Conservation (phyloP, 345 rosid genomes). For the Litchi chinensis region DNA sequence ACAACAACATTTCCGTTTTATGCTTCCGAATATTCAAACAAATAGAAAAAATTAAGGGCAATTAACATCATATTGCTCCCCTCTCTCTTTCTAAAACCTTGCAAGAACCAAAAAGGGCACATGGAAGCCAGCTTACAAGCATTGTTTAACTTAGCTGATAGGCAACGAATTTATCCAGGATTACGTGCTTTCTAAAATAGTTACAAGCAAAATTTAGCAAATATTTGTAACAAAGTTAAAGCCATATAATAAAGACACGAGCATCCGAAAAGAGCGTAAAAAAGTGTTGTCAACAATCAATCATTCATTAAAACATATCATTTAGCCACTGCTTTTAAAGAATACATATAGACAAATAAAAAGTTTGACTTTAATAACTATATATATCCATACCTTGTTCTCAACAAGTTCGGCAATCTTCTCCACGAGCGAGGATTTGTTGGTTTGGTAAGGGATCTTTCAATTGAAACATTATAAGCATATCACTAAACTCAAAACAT, state of each 20-base stretch:
- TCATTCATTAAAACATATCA: neutral
- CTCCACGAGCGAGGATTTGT: slow-evolving; percentile 88
- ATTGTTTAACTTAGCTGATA: neutral
- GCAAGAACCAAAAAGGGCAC: neutral
- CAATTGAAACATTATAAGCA: slow-evolving; percentile 26
- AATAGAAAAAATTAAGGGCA: neutral
- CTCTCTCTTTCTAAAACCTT: neutral
- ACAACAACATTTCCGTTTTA: neutral
- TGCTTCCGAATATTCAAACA: neutral
- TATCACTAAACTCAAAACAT: neutral
- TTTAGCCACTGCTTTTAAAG: neutral
- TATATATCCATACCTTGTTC: slow-evolving; percentile 56
- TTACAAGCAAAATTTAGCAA: neutral
- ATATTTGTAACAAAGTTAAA: neutral
- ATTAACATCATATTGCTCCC: neutral
- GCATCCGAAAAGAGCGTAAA: neutral
- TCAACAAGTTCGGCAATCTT: slow-evolving; percentile 99
- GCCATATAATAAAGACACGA: neutral
- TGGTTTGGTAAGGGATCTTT: slow-evolving; percentile 91
- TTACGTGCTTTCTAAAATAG: neutral
- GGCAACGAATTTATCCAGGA: neutral
- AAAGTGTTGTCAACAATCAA: neutral
- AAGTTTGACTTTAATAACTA: neutral
- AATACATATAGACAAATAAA: neutral
- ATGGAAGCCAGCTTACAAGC: neutral